A percentile compares a stretch with the other conserved stretches of the same genome.
Conservation (phyloP, 2,329 filamentous ascomycete species). For the Exserohilum turcica region DNA sequence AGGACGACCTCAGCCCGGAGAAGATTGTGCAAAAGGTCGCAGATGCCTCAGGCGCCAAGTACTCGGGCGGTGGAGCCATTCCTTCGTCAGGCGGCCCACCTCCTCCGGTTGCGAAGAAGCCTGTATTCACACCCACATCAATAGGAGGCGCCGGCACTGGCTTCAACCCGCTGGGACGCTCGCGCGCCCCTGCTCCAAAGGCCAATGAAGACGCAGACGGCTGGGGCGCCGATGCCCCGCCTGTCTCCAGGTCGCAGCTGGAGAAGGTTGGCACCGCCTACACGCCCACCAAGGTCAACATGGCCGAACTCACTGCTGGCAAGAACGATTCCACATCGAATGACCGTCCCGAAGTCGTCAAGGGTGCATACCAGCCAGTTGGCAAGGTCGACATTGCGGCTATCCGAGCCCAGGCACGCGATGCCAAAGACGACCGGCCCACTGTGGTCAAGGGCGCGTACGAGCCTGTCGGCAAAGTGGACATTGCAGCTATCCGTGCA, state of each 20-base stretch:
- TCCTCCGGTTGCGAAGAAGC: slow-evolving; percentile 80
- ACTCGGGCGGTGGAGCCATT: slow-evolving; percentile 70
- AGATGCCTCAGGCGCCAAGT: slow-evolving; percentile 93
- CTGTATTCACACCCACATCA: slow-evolving; percentile 83
- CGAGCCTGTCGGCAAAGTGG: slow-evolving; percentile 93
- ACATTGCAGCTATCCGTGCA: slow-evolving; percentile 91
- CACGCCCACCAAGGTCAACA: slow-evolving; percentile 93
- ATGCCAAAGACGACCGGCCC: slow-evolving; percentile 75
- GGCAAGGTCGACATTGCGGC: slow-evolving; percentile 98
- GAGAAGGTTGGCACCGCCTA: slow-evolving; percentile 94
- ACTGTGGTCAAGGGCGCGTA: slow-evolving; percentile 89
- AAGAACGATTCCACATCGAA: slow-evolving; percentile 66
- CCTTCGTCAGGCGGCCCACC: slow-evolving; percentile 62
- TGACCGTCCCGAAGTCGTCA: slow-evolving; percentile 68
- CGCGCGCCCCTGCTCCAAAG: slow-evolving; percentile 59
- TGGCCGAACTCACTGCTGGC: slow-evolving; percentile 80
- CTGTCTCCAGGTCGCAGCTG: slow-evolving; percentile 80
- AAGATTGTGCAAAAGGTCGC: slow-evolving; percentile 90
- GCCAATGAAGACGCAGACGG: slow-evolving; percentile 78
- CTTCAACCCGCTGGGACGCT: slow-evolving; percentile 73
- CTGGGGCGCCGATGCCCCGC: slow-evolving; percentile 95
- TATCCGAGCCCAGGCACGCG: slow-evolving; percentile 74
- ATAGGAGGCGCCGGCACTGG: slow-evolving; percentile 59
- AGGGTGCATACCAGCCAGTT: slow-evolving; percentile 86
- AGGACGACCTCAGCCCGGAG: slow-evolving; percentile 84